A percentile compares a stretch with the other conserved stretches of the same genome.
Conservation (phyloP, 768 basidiomycete genomes). For the Boletus bicolor region DNA sequence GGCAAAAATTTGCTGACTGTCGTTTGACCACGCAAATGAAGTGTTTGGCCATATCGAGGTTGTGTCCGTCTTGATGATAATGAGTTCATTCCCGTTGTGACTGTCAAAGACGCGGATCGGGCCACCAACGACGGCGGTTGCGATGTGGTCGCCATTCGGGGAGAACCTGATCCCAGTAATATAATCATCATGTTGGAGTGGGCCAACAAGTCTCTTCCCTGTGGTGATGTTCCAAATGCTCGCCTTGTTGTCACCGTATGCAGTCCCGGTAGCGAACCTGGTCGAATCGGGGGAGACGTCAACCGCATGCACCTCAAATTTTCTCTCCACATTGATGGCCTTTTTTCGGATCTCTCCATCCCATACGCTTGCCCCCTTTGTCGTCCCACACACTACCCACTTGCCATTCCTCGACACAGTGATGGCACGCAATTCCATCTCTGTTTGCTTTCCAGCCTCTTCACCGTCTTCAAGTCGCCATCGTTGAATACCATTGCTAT, state of each 20-base stretch:
- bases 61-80: too few species aligned
- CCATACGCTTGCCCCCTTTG: neutral
- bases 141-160: neutral
- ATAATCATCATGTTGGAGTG: neutral
- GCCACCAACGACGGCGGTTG: neutral
- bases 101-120: neutral
- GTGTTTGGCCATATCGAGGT: neutral
- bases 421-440: neutral
- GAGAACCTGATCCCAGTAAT: neutral
- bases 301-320: fast-evolving
- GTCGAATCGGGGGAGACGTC: neutral
- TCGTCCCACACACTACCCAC: neutral
- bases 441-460: neutral
- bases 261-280: neutral
- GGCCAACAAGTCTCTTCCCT: neutral
- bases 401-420: neutral
- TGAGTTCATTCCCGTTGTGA: neutral
- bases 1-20: neutral
- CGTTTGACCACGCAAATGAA: neutral
- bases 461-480: neutral
- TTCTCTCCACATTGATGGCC: neutral
- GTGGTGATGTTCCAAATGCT: neutral
- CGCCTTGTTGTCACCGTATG: neutral
- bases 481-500: too few species aligned
- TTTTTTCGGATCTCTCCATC: neutral